Evolutionary conservation across 768 basidiomycete genomes (phyloP), one percentile per base, ranked within the genome.

Genomic region (Lactarius hengduanensis): DNA sequence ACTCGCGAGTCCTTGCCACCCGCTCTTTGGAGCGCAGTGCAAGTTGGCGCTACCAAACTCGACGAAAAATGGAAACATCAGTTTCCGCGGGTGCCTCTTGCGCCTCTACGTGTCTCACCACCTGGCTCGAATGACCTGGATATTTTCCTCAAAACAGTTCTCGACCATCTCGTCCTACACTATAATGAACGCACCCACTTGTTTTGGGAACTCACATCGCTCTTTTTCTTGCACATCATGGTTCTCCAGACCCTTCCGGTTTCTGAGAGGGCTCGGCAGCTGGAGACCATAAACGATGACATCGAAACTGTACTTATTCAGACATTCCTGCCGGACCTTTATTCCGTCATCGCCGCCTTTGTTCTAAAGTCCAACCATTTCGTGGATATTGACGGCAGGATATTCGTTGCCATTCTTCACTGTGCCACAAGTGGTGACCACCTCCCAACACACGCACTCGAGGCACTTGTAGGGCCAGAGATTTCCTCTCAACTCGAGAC

Each of bases 381-480:
- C 45, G 66, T 82, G n/a, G 82, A 86, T 61, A 61, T 88, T 7
- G 88, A 89, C 69, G 83, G 83, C 16, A 76, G 80, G 41, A 73
- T 87, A 11, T 88, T 85, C 71, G 62, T 77, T 18, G 73, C 78
- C 18, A 74, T 87, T 28, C 61, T 87, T 45, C 75, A 75, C 13
- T 78, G 79, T 69, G 43, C 79, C 26, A 72, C 78, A 8, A 67
- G 76, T 32, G 61, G 60, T 20, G 58, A 59, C 74, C 22, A 10
- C 22, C 20, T 40, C 28, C 43, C 22, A 61, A 69, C 75, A 47
- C 47, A 32, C 13, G 22, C 41, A 20, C 50, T 68, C 11, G 62
- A 58, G 22, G 64, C 76, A 9, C 54, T 82, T 30, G 43, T 79
- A 18, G 79, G 78, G 1, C 57, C 72, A 1, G 70, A 73, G 6